These are phyloP conservation scores for Buddleja alternifolia DNA, from an alignment of 257 asterid genomes.

Conservation along the genomic window DNA sequence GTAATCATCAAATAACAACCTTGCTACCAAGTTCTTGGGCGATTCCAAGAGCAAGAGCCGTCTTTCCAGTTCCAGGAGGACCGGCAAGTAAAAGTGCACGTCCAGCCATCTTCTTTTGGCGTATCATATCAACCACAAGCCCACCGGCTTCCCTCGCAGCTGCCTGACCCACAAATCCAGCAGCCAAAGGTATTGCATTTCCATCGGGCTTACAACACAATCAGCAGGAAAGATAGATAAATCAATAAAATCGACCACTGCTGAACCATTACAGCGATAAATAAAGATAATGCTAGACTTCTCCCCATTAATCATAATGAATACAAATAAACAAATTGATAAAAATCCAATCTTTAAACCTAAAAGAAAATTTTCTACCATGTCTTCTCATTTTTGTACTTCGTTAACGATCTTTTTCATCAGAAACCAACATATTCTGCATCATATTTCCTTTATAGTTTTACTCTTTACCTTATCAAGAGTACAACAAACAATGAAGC, in stretches of 20 bases:
- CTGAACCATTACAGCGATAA: conserved; percentile 7
- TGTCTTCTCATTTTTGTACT: too few species aligned
- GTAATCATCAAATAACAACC: conserved; percentile 40
- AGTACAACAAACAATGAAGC: too few species aligned
- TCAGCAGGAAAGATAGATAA: conserved; percentile 18
- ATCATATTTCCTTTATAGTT: too few species aligned
- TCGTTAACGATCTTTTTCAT: too few species aligned
- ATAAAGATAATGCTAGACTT: background rate
- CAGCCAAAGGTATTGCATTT: conserved; percentile 79
- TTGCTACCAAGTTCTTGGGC: conserved; percentile 98
- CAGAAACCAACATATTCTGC: too few species aligned
- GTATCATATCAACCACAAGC: conserved; percentile 94
- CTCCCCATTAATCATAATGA: background rate
- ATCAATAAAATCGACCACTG: background rate
- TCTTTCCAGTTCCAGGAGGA: conserved; percentile 98
- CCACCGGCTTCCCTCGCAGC: conserved; percentile 93
- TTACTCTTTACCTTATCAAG: too few species aligned
- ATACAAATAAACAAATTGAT: background rate
- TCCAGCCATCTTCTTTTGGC: conserved; percentile 98
- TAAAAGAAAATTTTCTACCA: too few species aligned
- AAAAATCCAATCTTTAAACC: background rate
- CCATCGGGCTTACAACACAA: conserved; percentile 65
- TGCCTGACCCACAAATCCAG: conserved; percentile 97
- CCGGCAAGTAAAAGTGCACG: conserved; percentile 88
- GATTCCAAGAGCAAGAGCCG: conserved; percentile 95